Base-by-base conservation (phyloP, 2,329 filamentous ascomycete species). In the Calcarisporium arbuscula region DNA sequence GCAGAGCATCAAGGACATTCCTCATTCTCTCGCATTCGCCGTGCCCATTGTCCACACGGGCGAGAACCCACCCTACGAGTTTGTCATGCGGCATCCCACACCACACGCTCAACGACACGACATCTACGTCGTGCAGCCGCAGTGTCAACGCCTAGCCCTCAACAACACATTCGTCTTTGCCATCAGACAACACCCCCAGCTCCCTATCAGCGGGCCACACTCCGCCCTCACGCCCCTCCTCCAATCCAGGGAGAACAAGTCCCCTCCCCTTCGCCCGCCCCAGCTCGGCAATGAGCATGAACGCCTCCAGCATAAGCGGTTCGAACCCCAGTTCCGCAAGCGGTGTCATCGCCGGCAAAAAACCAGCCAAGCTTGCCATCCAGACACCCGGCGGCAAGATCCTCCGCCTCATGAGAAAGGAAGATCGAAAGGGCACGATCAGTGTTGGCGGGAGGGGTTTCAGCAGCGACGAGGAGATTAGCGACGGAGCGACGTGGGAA, bases 111-210 rank as follows among this genome's bases (percentile, higher is more conserved):
- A 95, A 54, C 79, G 90, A 27, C 89, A 98, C 58, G 92, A 98
- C 56, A 80, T 98, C 39, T 98, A 98, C 58, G 85, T 98, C 43
- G 85, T 89, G 28, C 92, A 96, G 54, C 92, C 94, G 2, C 94
- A 98, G 59, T 98, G 92, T 57, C 75, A 82, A 45, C 78, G 81
- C 18, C 69, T 98, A 19, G 89, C 87, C 2, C 70, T 94, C 36
- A 95, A 96, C 66, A 96, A 98, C 56, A 98, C 92, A 0, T 98
- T 95, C 54, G 90, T 98, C 19, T 98, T 98, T 58, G 85, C 85
- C 34, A 84, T 98, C 41, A 85, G 92, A 29, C 92, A 98, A 54
- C 89, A 98, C 54, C 85, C 89, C 1, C 70, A 65, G 55, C 82
- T 86, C 1, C 41, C 58, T 1, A 44, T 53, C 1, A 52, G 42